Conservation (phyloP, 2,329 filamentous ascomycete species). For the Trichoderma gracile region DNA sequence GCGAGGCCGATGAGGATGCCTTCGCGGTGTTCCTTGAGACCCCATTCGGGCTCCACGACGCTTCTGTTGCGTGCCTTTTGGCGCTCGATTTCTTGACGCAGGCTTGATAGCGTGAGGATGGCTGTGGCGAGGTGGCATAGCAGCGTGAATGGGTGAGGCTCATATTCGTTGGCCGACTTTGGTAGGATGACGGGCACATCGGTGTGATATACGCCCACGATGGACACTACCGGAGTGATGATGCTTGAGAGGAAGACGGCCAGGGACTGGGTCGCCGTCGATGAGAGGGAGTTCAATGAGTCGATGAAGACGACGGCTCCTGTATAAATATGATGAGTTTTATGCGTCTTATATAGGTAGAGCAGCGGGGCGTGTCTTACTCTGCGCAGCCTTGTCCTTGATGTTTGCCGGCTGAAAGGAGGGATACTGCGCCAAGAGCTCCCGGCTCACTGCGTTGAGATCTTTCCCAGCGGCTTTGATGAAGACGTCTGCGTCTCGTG, state of each 20-base stretch:
- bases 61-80: slow-evolving; percentile 77
- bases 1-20: slow-evolving; percentile 72
- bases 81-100: slow-evolving; percentile 71
- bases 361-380: slow-evolving; percentile 40
- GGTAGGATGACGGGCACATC: slow-evolving; percentile 66
- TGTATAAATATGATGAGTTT: slow-evolving; percentile 45
- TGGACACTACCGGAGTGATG: slow-evolving; percentile 65
- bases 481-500: slow-evolving; percentile 65
- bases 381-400: slow-evolving; percentile 43
- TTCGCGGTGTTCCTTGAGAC: slow-evolving; percentile 73
- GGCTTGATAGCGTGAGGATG: slow-evolving; percentile 70
- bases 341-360: background rate
- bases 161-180: slow-evolving; percentile 52
- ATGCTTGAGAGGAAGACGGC: slow-evolving; percentile 69
- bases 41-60: slow-evolving; percentile 73
- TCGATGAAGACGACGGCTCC: slow-evolving; percentile 78
- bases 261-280: slow-evolving; percentile 56
- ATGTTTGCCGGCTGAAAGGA: slow-evolving; percentile 40
- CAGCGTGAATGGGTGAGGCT: slow-evolving; percentile 69
- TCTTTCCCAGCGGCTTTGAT: slow-evolving; percentile 64
- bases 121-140: slow-evolving; percentile 87
- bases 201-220: slow-evolving; percentile 79
- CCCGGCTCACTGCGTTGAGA: slow-evolving; percentile 57
- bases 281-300: slow-evolving; percentile 67
- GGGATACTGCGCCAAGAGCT: slow-evolving; percentile 57